Base-by-base conservation (phyloP, 768 basidiomycete species). In the Agaricus sinodeliciosus region DNA sequence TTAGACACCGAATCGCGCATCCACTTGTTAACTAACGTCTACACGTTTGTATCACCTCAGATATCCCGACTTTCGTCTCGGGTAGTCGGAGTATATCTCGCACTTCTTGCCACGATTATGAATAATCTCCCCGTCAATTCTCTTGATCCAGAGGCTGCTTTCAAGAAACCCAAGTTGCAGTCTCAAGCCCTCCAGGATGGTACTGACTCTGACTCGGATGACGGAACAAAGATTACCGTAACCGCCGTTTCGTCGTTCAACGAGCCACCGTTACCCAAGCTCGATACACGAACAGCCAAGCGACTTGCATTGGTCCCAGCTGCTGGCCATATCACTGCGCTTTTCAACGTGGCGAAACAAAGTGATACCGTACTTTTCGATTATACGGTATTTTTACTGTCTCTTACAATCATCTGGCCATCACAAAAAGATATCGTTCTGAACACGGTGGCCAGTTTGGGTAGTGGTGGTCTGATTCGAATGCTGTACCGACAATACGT, bases 401-500 rank as follows among this genome's bases (percentile, higher is more conserved):
- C 79, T 3, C 68, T 94, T 16, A 71, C 73, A 13, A 66, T 70
- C 0, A 75, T 80, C 2, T 92, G 86, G 78, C 80, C 87, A 0
- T 63, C 75, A 11, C 71, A 75, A 50, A 72, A 75, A 56, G 81
- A 85, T 49, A 67, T 71, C 13, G 68, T 92, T 0, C 74, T 94
- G 11, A 75, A 79, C 28, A 68, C 71, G 1, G 71, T 82, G 0
- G 69, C 80, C 12, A 68, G 71, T 60, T 58, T 77, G 43, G 64
- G 75, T 4, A 74, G 77, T 3, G 77, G 82, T 0, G 79, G 84
- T 0, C 66, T 94, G 6, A 75, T 94, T 4, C 76, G 87, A 42
- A 87, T 91, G 62, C 67, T 94, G 27, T 94, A 85, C 62, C 72
- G 90, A 1, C 75, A 75, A 0, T 80, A 79, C 40, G 81, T 93